Evolutionary conservation across 225 moss, liverwort and hornwort species (phyloP), one percentile per base, ranked within the genome.

Genomic region (Bryum argenteum): DNA sequence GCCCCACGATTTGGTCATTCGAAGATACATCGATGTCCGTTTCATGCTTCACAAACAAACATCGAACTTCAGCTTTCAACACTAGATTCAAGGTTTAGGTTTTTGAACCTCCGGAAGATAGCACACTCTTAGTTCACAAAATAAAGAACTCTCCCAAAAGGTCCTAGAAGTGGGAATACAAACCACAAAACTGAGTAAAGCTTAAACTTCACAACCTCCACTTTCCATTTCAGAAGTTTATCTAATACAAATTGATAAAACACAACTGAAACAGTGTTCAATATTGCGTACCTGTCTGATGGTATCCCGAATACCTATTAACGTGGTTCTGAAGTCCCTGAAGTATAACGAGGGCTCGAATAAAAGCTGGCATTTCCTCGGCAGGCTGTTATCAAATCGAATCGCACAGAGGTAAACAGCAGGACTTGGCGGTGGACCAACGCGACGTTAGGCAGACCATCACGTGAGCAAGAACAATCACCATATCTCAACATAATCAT

Each of bases 361-460:
- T 42, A 80, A 55, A 26, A 80, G 76, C 47, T 67, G 71, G 20
- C 75, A 80, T 71, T 71, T 66, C 40, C 28, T 67, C 50, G 51
- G 43, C 63, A 33, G n/a, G 5, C 80, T 81, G 72, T 51, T 28
- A 39, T 17, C 61, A 76, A 56, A 48, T 61, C 3, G 21, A 55
- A 67, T 62, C n/a, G n/a, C 37, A 51, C 48, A 19, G 26, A 68
- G 11, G 68, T 45, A 6, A 14, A 21, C 50, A 70, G 59, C 62
- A 39, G n/a, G 12, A 69, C 47, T 53, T 37, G 44, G 22, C 15
- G 33, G 33, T 15, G 24, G 53, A 61, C n/a, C 19, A 6, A 33
- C 33, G 33, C 3, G 33, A 33, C 33, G 33, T 33, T 13, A 8
- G 19, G 4, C 18, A 19, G 66, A 52, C 51, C 28, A 51, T 51